Conservation (phyloP, 192 early-diverging fungal species). For the Gaertneriomyces sp. region DNA sequence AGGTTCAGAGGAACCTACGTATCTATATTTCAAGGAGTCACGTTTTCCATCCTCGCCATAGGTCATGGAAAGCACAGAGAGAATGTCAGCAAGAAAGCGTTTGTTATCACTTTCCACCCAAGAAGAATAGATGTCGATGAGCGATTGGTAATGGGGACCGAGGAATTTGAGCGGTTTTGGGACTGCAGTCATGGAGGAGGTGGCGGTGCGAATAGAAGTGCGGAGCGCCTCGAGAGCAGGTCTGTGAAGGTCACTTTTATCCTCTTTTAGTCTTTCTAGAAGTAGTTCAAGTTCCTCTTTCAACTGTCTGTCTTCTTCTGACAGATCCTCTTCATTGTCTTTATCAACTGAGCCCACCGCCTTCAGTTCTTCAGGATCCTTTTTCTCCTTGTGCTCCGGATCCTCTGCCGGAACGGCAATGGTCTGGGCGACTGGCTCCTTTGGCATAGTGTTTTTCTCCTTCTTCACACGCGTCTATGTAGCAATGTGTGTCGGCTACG, state of each 20-base stretch:
- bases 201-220: conserved; percentile 87
- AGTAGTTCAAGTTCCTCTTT: conserved; percentile 93
- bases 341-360: conserved; percentile 14
- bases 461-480: too few relatives aligned
- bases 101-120: conserved; percentile 79
- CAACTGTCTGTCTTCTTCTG: conserved; percentile 94
- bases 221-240: conserved; percentile 84
- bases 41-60: conserved; percentile 84
- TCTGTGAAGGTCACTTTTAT: conserved; percentile 70
- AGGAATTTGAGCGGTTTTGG: conserved; percentile 98
- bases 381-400: conserved; percentile 6
- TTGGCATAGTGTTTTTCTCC: too few relatives aligned
- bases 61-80: conserved; percentile 96
- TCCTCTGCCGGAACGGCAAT: conserved; percentile 1
- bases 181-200: conserved; percentile 98
- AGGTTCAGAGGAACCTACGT: conserved; percentile 70
- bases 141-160: conserved; percentile 73
- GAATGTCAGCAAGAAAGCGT: conserved; percentile 84
- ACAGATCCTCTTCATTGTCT: conserved; percentile 53
- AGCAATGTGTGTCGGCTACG: too few relatives aligned
- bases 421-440: too few relatives aligned
- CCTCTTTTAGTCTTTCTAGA: conserved; percentile 85
- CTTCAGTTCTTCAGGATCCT: conserved; percentile 19
- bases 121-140: conserved; percentile 64
- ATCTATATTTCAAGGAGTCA: conserved; percentile 80